phyloP scores from a whole-genome alignment of 2,329 filamentous ascomycete species.

The Fusarium sp. region DNA sequence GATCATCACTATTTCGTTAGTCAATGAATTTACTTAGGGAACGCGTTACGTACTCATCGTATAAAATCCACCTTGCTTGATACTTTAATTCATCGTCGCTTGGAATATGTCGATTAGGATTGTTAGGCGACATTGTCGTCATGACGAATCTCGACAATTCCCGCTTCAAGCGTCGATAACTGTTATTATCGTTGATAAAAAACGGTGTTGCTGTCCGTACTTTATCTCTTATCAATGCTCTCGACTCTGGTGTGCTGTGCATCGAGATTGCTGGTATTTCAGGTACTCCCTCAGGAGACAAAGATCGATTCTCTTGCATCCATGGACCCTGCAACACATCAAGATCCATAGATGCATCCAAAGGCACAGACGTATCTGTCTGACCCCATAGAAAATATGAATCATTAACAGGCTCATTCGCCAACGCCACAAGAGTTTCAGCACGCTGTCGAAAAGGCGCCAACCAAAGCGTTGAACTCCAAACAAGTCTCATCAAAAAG shows the following conservation, averaged over 20 bases:
- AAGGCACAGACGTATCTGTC: background rate
- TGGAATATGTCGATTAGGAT: constrained; percentile 35
- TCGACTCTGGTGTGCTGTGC: constrained; percentile 1
- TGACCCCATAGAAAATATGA: constrained; percentile 22
- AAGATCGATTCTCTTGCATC: constrained; percentile 24
- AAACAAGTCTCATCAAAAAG: constrained; percentile 32
- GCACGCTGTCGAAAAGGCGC: constrained; percentile 21
- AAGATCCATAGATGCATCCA: constrained; percentile 21
- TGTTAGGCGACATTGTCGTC: constrained; percentile 38
- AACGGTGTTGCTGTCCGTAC: constrained; percentile 32
- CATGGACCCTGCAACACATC: constrained; percentile 24
- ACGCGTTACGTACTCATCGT: constrained; percentile 30
- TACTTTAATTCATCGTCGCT: constrained; percentile 37
- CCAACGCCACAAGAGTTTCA: background rate
- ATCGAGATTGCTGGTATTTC: constrained; percentile 15
- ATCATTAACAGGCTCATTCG: constrained; percentile 8
- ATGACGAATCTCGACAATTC: constrained; percentile 37
- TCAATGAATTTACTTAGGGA: fast-evolving
- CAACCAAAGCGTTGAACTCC: constrained; percentile 34
- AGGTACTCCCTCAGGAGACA: constrained; percentile 17
- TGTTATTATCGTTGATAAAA: constrained; percentile 41
- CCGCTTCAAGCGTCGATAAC: constrained; percentile 27
- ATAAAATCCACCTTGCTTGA: constrained; percentile 36
- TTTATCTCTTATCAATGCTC: constrained; percentile 20
- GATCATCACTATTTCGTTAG: constrained; percentile 33